Conservation (phyloP, 176 grass and related monocot genomes). For the Melocanna baccifera region DNA sequence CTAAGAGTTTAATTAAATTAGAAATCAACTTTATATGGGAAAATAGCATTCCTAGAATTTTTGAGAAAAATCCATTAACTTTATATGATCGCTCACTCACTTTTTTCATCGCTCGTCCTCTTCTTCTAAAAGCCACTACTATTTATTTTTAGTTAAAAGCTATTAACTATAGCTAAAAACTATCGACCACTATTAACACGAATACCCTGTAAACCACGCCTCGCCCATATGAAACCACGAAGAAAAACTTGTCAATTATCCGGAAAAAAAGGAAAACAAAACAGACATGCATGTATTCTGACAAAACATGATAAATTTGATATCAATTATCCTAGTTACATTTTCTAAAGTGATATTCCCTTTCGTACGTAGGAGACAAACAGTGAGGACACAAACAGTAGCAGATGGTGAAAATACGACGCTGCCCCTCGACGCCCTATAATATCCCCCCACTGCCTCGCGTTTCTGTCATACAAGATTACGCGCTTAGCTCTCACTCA, state of each 20-base stretch:
- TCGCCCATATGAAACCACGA: background rate
- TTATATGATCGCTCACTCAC: too few relatives aligned
- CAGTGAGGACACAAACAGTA: background rate
- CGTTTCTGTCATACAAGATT: background rate
- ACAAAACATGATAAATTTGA: background rate
- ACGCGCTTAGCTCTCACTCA: background rate
- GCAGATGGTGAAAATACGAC: background rate
- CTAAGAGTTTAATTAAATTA: too few relatives aligned
- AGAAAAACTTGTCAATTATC: background rate
- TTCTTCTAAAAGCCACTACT: too few relatives aligned
- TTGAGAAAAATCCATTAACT: too few relatives aligned
- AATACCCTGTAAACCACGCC: slow-evolving; percentile 40
- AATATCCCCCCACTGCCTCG: background rate
- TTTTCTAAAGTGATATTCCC: slow-evolving; percentile 9
- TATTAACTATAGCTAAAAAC: too few relatives aligned
- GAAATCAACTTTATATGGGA: too few relatives aligned
- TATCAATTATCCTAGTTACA: background rate
- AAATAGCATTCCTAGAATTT: too few relatives aligned
- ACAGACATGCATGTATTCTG: background rate
- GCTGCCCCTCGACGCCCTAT: background rate
- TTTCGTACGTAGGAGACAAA: slow-evolving; percentile 11
- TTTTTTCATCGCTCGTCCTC: too few relatives aligned
- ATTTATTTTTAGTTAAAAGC: too few relatives aligned
- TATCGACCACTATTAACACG: background rate
- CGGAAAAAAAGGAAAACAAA: background rate